phyloP scores from a whole-genome alignment of 495 filamentous ascomycete genomes.

The Tuber umbilicatum region DNA sequence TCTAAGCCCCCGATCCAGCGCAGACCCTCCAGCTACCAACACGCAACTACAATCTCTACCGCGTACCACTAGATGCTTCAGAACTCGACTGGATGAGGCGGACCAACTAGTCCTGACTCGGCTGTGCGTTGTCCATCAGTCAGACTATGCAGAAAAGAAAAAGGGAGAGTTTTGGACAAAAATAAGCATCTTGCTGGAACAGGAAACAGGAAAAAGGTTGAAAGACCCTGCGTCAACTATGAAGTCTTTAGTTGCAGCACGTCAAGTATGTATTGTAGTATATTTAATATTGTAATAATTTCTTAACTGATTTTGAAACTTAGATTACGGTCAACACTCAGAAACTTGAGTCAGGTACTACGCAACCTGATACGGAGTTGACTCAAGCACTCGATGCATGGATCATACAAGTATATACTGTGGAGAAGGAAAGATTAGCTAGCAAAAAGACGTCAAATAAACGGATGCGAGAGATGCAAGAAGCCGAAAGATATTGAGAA shows the following conservation, averaged over 20 bases:
- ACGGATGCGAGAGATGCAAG: neutral
- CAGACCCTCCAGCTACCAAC: neutral
- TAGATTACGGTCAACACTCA: neutral
- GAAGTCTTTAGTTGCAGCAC: neutral
- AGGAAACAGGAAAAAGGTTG: neutral
- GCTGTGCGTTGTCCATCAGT: neutral
- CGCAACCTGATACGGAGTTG: neutral
- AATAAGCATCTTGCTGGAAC: neutral
- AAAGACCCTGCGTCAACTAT: neutral
- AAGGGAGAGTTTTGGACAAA: neutral
- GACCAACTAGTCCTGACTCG: neutral
- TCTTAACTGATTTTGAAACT: neutral
- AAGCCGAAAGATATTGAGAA: neutral
- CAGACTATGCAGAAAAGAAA: neutral
- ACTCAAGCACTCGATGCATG: neutral
- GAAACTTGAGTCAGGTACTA: neutral
- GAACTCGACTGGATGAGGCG: neutral
- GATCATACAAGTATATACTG: neutral
- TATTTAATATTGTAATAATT: neutral
- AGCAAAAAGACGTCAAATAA: neutral
- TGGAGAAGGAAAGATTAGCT: neutral
- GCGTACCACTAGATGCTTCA: accelerated
- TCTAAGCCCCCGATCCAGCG: neutral
- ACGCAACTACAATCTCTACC: neutral
- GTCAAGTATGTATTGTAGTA: neutral